A percentile compares a stretch with the other conserved stretches of the same genome.
phyloP scores from a whole-genome alignment of 1,139 yeast species.

The Debaryomyces psychrophilus region DNA sequence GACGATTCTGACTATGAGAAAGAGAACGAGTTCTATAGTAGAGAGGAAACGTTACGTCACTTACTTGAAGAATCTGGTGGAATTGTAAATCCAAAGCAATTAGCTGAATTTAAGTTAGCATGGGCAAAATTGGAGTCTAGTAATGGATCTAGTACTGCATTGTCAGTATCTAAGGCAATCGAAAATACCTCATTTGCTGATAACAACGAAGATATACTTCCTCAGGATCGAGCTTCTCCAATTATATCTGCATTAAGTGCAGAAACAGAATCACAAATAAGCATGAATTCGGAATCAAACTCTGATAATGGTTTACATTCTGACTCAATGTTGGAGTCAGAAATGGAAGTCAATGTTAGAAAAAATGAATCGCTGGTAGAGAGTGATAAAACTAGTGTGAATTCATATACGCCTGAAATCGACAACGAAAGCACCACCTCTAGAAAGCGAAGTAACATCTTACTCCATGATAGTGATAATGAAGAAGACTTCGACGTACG shows the following conservation, averaged over 20 bases:
- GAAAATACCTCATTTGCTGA: conserved; percentile 24
- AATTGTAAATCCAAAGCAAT: conserved; percentile 40
- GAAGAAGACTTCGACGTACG: too few species aligned
- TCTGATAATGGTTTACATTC: neutral
- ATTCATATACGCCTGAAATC: conserved; percentile 5
- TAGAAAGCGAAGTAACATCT: neutral
- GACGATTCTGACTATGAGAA: conserved; percentile 68
- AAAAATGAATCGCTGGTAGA: neutral
- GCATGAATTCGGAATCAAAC: neutral
- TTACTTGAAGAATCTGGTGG: conserved; percentile 44
- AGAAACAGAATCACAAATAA: neutral
- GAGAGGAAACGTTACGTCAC: conserved; percentile 58
- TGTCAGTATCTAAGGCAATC: conserved; percentile 31
- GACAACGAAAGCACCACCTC: neutral
- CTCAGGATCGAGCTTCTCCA: neutral
- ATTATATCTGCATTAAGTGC: neutral
- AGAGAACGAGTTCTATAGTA: conserved; percentile 55
- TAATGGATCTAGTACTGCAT: conserved; percentile 17
- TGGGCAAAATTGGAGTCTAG: conserved; percentile 37
- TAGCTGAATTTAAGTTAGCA: conserved; percentile 40
- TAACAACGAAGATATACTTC: conserved; percentile 13
- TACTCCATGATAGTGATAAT: conserved; percentile 10
- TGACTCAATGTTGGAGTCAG: neutral
- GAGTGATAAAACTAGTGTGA: conserved; percentile 6
- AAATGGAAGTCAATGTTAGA: neutral